Evolutionary conservation across 1,284 basidiomycete genomes (phyloP).

Genomic region (Ceratobasidium sp.): DNA sequence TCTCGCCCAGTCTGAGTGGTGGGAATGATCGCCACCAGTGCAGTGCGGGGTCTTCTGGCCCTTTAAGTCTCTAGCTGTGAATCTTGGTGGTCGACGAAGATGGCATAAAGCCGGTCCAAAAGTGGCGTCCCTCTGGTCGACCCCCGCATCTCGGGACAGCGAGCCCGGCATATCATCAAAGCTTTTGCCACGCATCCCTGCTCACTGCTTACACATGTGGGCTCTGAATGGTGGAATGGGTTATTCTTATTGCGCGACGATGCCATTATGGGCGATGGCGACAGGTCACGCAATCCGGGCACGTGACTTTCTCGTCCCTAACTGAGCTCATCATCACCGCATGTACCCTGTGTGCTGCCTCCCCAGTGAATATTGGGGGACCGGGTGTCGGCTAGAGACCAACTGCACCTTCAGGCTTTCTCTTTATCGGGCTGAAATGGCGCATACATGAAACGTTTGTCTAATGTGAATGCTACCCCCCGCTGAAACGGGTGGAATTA

Average conservation of each 20-base stretch:
- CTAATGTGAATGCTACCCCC: neutral
- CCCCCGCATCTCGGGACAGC: slow-evolving; percentile 21
- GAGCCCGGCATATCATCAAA: slow-evolving; percentile 28
- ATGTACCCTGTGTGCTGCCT: neutral
- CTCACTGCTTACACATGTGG: slow-evolving; percentile 21
- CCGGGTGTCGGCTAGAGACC: too few species aligned
- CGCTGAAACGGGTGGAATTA: neutral
- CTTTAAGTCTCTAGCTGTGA: neutral
- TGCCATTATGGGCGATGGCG: slow-evolving; percentile 36
- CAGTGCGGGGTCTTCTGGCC: neutral
- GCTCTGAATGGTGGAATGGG: slow-evolving; percentile 27
- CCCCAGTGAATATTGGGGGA: too few species aligned
- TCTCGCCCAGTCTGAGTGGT: neutral
- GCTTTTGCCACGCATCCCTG: slow-evolving; percentile 7
- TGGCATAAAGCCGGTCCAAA: slow-evolving; percentile 12
- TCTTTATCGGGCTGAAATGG: neutral
- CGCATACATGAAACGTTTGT: neutral
- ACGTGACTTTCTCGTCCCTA: slow-evolving; percentile 21
- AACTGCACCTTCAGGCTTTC: neutral
- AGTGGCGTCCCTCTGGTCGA: slow-evolving; percentile 4
- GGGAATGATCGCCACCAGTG: neutral
- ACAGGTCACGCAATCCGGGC: slow-evolving; percentile 33
- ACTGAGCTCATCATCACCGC: neutral
- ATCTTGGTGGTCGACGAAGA: slow-evolving; percentile 7
- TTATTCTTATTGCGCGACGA: slow-evolving; percentile 34